Conservation (phyloP, 2,329 filamentous ascomycete species). For the Ophiosphaerella herpotricha region DNA sequence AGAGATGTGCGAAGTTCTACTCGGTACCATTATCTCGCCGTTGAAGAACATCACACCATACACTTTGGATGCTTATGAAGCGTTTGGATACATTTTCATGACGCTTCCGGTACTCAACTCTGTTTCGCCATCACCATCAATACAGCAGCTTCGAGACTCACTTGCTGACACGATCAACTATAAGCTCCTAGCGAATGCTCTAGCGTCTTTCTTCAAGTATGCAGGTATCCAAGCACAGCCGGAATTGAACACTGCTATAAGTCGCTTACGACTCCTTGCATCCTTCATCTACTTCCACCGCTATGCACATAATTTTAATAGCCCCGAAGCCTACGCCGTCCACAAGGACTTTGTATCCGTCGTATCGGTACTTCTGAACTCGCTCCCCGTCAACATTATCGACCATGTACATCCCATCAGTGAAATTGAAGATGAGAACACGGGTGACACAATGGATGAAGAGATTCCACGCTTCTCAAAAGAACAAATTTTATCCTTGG, state of each 20-base stretch:
- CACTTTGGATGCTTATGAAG: constrained; percentile 45
- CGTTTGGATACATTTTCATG: constrained; percentile 51
- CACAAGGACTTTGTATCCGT: constrained; percentile 61
- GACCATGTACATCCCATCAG: constrained; percentile 50
- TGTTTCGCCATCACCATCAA: constrained; percentile 24
- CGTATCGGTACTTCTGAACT: constrained; percentile 61
- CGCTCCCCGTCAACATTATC: constrained; percentile 60
- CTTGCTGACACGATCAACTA: constrained; percentile 58
- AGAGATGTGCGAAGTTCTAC: constrained; percentile 17
- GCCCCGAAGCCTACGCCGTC: constrained; percentile 47
- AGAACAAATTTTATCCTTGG: constrained; percentile 69
- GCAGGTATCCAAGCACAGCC: constrained; percentile 31
- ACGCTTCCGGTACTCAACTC: constrained; percentile 43
- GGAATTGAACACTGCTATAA: constrained; percentile 42
- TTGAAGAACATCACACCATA: constrained; percentile 40
- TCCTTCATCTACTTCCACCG: constrained; percentile 64
- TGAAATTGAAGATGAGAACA: constrained; percentile 32
- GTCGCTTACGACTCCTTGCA: constrained; percentile 61
- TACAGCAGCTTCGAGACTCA: constrained; percentile 33
- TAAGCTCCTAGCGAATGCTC: constrained; percentile 47
- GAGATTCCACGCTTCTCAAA: constrained; percentile 59
- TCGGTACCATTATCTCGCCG: constrained; percentile 33
- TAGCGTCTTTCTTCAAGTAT: constrained; percentile 36
- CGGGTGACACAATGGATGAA: constrained; percentile 21
- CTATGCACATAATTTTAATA: constrained; percentile 50